Percentiles rank a stretch among this genome's conserved stretches.
phyloP scores from a whole-genome alignment of 2,329 filamentous ascomycete genomes.

The Fusarium robinianum region DNA sequence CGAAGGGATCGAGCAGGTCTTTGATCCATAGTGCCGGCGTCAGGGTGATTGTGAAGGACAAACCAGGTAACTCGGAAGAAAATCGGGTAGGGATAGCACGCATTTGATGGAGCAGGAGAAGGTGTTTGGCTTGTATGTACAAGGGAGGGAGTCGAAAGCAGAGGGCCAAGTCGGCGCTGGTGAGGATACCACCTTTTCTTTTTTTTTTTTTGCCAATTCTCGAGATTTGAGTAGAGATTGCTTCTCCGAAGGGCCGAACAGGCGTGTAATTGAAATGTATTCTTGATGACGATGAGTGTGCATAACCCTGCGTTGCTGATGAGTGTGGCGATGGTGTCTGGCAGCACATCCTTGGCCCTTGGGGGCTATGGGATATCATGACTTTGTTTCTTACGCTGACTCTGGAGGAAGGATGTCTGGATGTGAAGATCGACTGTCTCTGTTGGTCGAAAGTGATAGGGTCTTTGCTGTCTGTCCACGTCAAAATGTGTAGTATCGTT shows the following conservation, averaged over 20 bases:
- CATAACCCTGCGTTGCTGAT: too few relatives aligned
- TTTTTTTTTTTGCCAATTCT: constrained; percentile 21
- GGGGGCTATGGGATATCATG: too few relatives aligned
- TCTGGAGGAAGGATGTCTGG: too few relatives aligned
- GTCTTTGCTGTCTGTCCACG: too few relatives aligned
- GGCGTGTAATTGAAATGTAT: too few relatives aligned
- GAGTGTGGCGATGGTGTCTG: too few relatives aligned
- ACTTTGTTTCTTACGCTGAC: too few relatives aligned
- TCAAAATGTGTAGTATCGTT: too few relatives aligned
- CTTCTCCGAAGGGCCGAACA: not conserved
- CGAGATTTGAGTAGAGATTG: constrained; percentile 16
- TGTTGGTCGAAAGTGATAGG: too few relatives aligned
- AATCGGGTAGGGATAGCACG: constrained; percentile 30
- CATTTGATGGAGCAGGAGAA: constrained; percentile 23
- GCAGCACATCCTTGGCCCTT: too few relatives aligned
- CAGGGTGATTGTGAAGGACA: constrained; percentile 18
- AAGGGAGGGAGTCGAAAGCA: constrained; percentile 31
- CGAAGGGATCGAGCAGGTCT: constrained; percentile 41
- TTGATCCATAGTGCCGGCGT: constrained; percentile 38
- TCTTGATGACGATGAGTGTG: too few relatives aligned
- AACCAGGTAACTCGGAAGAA: constrained; percentile 27
- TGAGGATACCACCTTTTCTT: constrained; percentile 27
- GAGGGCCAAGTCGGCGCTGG: constrained; percentile 22
- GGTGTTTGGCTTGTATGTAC: constrained; percentile 37
- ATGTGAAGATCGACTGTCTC: too few relatives aligned